Evolutionary conservation across 148 eudicot species (phyloP).

Genomic region (Pharnaceum exiguum): DNA sequence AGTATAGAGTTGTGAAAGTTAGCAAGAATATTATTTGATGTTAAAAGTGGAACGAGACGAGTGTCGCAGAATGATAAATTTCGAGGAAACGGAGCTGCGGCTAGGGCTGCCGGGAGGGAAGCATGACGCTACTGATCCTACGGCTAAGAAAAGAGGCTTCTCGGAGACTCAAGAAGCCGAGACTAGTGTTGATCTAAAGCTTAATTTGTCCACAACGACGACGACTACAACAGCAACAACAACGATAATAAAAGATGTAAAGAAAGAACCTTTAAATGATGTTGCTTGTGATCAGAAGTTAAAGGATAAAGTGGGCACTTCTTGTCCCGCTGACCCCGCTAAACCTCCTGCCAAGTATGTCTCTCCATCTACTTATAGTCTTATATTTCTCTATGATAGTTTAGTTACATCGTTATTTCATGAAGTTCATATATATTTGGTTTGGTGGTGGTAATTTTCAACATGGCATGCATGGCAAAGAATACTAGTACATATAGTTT

Average conservation of each 20-base stretch:
- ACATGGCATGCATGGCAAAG: no score
- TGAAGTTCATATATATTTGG: no score
- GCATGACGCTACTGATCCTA: not conserved
- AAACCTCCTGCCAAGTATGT: conserved; percentile 52
- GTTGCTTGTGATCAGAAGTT: conserved; percentile 12
- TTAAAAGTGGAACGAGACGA: conserved; percentile 12
- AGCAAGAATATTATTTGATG: conserved; percentile 2
- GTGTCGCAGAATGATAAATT: conserved; percentile 25
- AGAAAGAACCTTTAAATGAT: not conserved
- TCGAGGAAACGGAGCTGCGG: conserved; percentile 49
- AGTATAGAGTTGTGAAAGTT: not conserved
- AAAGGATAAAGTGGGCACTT: conserved; percentile 19
- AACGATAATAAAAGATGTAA: not conserved
- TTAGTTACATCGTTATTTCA: not conserved
- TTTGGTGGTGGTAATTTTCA: no score
- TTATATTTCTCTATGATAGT: no score
- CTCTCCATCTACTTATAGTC: no score
- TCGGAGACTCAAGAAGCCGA: conserved; percentile 25
- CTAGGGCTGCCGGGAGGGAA: conserved; percentile 36
- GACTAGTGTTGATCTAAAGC: conserved; percentile 32
- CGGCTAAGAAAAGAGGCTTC: conserved; percentile 32
- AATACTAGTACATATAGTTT: no score
- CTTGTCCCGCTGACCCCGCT: conserved; percentile 18
- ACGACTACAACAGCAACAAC: not conserved
- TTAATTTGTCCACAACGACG: conserved; percentile 27